A percentile compares a stretch with the other conserved stretches of the same genome.
phyloP scores from a whole-genome alignment of 768 basidiomycete genomes.

The Gloeophyllum trabeum region DNA sequence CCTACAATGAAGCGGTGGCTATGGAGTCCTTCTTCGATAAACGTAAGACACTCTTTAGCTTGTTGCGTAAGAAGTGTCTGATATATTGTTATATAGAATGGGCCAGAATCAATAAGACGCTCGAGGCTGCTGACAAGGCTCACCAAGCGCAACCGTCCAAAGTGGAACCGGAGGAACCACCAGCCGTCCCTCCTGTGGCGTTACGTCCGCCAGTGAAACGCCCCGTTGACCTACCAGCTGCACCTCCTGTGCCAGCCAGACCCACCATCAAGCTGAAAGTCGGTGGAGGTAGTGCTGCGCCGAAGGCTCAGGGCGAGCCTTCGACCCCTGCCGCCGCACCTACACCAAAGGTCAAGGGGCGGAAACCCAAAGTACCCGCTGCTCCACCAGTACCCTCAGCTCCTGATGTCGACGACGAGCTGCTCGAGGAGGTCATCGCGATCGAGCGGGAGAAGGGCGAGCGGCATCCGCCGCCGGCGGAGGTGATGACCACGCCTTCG shows the following conservation, averaged over 20 bases:
- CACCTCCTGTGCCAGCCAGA: constrained; percentile 12
- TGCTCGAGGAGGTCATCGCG: constrained; percentile 73
- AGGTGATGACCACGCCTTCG: constrained; percentile 11
- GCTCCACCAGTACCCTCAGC: constrained; percentile 51
- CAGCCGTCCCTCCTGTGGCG: constrained; percentile 11
- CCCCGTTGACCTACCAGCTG: constrained; percentile 7
- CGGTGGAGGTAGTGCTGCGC: constrained; percentile 8
- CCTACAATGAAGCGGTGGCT: constrained; percentile 62
- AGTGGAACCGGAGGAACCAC: too few species aligned
- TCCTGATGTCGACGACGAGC: constrained; percentile 67
- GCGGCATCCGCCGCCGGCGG: constrained; percentile 12
- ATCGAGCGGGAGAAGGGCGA: constrained; percentile 62
- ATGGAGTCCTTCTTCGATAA: constrained; percentile 81
- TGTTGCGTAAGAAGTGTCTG: constrained; percentile 1
- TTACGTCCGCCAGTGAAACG: constrained; percentile 4
- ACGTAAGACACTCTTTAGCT: constrained; percentile 35
- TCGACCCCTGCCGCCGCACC: constrained; percentile 21
- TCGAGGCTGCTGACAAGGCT: constrained; percentile 44
- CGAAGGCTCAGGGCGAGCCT: constrained; percentile 17
- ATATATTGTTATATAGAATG: constrained; percentile 45
- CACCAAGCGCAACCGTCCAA: too few species aligned
- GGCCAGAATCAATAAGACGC: constrained; percentile 76
- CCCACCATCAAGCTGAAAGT: constrained; percentile 65
- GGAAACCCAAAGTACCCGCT: constrained; percentile 32
- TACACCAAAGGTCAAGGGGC: constrained; percentile 23